These are phyloP conservation scores for Entomortierella parvispora DNA, from an alignment of 192 early-diverging fungal species.

Conservation along the genomic window DNA sequence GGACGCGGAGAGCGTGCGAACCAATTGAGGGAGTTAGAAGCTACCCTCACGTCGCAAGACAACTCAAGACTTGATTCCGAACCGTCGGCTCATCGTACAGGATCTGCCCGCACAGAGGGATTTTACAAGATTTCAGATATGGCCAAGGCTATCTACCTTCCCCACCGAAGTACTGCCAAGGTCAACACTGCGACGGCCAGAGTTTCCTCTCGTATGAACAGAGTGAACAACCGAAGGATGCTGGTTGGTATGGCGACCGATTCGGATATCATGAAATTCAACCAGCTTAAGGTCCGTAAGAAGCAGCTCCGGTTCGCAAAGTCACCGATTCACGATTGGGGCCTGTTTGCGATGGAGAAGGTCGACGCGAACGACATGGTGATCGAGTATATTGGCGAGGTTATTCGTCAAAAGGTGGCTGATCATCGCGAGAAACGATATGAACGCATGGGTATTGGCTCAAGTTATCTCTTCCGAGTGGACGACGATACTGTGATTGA, in stretches of 20 bases:
- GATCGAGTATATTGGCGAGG: constrained; percentile 98
- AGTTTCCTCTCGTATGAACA: constrained; percentile 71
- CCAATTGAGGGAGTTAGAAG: constrained; percentile 15
- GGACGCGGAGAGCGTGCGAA: background rate
- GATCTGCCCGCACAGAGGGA: constrained; percentile 86
- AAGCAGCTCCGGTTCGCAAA: constrained; percentile 93
- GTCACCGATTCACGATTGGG: constrained; percentile 98
- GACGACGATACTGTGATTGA: constrained; percentile 97
- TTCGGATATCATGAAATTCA: constrained; percentile 85
- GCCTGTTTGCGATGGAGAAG: constrained; percentile 94
- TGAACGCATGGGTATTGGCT: constrained; percentile 92
- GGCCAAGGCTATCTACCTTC: constrained; percentile 74
- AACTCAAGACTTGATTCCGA: constrained; percentile 12
- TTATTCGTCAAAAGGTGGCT: constrained; percentile 93
- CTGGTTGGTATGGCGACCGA: constrained; percentile 71
- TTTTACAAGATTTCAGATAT: constrained; percentile 74
- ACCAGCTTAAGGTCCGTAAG: constrained; percentile 91
- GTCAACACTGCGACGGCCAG: constrained; percentile 43
- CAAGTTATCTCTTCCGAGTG: constrained; percentile 95
- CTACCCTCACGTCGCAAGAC: constrained; percentile 20
- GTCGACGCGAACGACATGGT: constrained; percentile 96
- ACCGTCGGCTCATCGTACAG: constrained; percentile 65
- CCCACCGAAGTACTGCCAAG: constrained; percentile 54
- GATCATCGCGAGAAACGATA: constrained; percentile 95
- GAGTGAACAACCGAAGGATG: constrained; percentile 71